These are phyloP conservation scores for Phytophthora melonis DNA, from an alignment of 352 stramenopile genomes.

Conservation along the genomic window DNA sequence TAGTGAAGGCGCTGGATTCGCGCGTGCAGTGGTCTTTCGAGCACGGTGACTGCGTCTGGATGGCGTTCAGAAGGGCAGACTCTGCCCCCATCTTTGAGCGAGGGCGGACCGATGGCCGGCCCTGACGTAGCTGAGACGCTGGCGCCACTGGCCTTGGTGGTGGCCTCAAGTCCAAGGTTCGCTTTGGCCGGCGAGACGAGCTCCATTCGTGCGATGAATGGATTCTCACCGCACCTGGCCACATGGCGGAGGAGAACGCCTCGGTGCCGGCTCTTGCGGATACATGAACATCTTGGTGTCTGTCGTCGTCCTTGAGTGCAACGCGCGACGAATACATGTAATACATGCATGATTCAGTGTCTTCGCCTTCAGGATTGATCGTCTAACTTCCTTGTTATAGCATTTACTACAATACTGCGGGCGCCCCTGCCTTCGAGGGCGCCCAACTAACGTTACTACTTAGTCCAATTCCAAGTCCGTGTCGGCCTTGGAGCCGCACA, in stretches of 20 bases:
- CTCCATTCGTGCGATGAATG: background rate
- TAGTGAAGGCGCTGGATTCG: background rate
- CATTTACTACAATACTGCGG: background rate
- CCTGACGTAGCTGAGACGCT: constrained; percentile 15
- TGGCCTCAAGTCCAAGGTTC: background rate
- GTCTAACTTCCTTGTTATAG: background rate
- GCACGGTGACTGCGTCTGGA: background rate
- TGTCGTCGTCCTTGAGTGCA: too few relatives aligned
- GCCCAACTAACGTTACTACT: background rate
- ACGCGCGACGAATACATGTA: background rate
- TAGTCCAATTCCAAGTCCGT: background rate
- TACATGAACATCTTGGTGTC: background rate
- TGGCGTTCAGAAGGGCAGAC: background rate
- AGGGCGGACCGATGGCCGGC: constrained; percentile 16
- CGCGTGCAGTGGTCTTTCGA: constrained; percentile 9
- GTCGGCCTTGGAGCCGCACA: constrained; percentile 12
- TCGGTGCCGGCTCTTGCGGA: constrained; percentile 7
- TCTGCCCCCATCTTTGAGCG: background rate
- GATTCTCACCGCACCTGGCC: background rate
- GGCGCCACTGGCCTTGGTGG: background rate
- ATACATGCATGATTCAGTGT: too few relatives aligned
- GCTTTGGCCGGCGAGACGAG: background rate
- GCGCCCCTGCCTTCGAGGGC: background rate
- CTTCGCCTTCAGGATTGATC: background rate
- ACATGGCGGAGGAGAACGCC: constrained; percentile 19